Base-by-base conservation (phyloP, 2,329 filamentous ascomycete species). In the Colletotrichum phormii region DNA sequence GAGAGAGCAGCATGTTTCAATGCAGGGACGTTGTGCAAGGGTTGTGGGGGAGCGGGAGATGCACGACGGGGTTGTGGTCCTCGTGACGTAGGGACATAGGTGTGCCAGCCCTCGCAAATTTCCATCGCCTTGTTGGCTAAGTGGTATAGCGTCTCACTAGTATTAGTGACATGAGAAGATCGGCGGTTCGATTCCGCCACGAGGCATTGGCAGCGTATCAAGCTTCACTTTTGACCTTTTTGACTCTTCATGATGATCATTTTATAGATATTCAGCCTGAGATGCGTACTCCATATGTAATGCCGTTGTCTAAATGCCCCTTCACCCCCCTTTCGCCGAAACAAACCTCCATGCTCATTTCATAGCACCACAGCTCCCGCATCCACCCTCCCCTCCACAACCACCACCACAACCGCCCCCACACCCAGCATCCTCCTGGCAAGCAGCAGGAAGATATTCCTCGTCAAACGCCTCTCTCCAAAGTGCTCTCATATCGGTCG, bases 381-480 rank as follows among this genome's bases (percentile, higher is more conserved):
- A 72, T 2, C 70, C 70, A 22, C 70, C 70, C 18, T 62, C 60
- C 0, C 60, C 60, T 58, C 71, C 71, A 18, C 71, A 73, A 4
- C 67, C 70, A 33, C 70, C 70, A 24, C 66, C 65, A 13, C 70
- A 72, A 6, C 69, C 66, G 46, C 71, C 71, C 35, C 71, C 71
- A 24, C 71, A 67, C 18, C 59, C 67, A 9, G 57, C 71, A 26
- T 51, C 70, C 12, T 54, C 67, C 1, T 73, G 42, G 6, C 42
- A 46, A 9, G 42, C 42, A 46, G 42, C 42, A 9, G 42, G 18
- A 2, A 46, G 42, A 74, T 85, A 85, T 33, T 83, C 80, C 12
- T 79, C 67, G 3, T 79, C 82, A 63, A 83, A 84, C 8, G 77
- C 75, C 4, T 78, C 72, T 0, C 75, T 75, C 63, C 77, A 84